Percentiles rank a stretch among this genome's conserved stretches.
Conservation (phyloP, 2,329 filamentous ascomycete species). For the Immersiporthe knoxdaviesiana region DNA sequence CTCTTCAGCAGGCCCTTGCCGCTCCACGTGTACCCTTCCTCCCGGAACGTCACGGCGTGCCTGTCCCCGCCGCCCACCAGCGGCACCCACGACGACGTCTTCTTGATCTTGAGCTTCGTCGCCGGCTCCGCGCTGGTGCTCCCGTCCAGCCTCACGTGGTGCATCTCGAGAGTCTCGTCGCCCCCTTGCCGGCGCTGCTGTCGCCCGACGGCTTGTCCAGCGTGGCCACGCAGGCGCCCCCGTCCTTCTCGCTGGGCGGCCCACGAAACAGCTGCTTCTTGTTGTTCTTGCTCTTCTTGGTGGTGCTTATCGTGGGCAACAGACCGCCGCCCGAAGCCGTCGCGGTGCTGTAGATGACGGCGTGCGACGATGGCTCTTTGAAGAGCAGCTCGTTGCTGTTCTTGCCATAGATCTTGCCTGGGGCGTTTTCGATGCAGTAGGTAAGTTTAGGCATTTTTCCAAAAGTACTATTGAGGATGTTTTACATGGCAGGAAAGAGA, state of each 20-base stretch:
- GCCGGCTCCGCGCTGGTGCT: background rate
- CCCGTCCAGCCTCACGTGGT: constrained; percentile 14
- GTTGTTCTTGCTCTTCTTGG: constrained; percentile 16
- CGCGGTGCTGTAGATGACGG: constrained; percentile 28
- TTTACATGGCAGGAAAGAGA: background rate
- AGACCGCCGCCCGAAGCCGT: constrained; percentile 15
- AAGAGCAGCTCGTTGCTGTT: constrained; percentile 29
- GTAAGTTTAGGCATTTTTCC: constrained; percentile 21
- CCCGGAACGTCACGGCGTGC: constrained; percentile 25
- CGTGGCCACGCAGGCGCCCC: constrained; percentile 27
- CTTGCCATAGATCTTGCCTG: constrained; percentile 27
- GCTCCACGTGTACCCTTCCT: constrained; percentile 26
- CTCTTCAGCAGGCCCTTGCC: constrained; percentile 22
- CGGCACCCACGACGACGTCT: constrained; percentile 24
- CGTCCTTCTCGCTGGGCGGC: constrained; percentile 22
- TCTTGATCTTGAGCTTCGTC: constrained; percentile 25
- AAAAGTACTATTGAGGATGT: background rate
- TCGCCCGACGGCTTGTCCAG: constrained; percentile 23
- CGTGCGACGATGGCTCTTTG: constrained; percentile 26
- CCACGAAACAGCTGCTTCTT: constrained; percentile 29
- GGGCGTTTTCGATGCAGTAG: constrained; percentile 24
- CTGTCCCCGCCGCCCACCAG: constrained; percentile 19
- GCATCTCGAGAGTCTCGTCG: constrained; percentile 25
- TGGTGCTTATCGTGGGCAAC: background rate
- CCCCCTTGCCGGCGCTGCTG: background rate